Evolutionary conservation across 2,329 filamentous ascomycete species (phyloP).

Genomic region (Myriosclerotinia duriaeana): DNA sequence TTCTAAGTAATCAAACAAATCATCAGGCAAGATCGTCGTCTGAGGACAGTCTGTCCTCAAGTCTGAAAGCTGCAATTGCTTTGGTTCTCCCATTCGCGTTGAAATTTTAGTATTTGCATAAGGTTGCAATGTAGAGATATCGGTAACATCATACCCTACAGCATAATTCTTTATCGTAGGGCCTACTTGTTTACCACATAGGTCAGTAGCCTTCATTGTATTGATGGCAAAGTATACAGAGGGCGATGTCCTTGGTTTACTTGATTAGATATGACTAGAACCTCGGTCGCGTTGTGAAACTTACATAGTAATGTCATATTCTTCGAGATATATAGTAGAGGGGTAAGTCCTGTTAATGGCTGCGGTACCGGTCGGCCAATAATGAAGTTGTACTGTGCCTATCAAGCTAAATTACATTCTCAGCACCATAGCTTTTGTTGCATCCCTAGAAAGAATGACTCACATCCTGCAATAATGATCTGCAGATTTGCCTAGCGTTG

Average conservation of each 20-base stretch:
- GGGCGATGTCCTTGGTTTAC: slow-evolving; percentile 40
- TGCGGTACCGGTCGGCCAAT: slow-evolving; percentile 26
- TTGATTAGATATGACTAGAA: not conserved
- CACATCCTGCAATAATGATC: slow-evolving; percentile 21
- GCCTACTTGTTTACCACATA: slow-evolving; percentile 33
- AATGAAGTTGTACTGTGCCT: slow-evolving; percentile 27
- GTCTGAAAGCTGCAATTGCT: slow-evolving; percentile 41
- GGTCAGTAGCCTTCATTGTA: slow-evolving; percentile 41
- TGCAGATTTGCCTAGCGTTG: not conserved
- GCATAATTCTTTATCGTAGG: slow-evolving; percentile 39
- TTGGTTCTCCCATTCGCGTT: slow-evolving; percentile 29
- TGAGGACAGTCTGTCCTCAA: slow-evolving; percentile 25
- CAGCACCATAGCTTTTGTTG: not conserved
- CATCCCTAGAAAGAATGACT: not conserved
- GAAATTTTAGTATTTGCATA: slow-evolving; percentile 27
- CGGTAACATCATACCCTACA: slow-evolving; percentile 39
- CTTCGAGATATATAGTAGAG: slow-evolving; percentile 24
- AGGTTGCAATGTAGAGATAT: slow-evolving; percentile 42
- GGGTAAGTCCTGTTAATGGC: slow-evolving; percentile 25
- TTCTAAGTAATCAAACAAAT: not conserved
- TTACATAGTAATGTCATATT: slow-evolving; percentile 25
- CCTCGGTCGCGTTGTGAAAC: not conserved
- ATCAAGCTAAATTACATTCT: slow-evolving; percentile 11
- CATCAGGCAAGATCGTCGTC: not conserved
- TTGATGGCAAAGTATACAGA: slow-evolving; percentile 44